Percentiles rank a stretch among this genome's conserved stretches.
Conservation (phyloP, 805 yeast species). For the Vanderwaltozyma verrucispora region DNA sequence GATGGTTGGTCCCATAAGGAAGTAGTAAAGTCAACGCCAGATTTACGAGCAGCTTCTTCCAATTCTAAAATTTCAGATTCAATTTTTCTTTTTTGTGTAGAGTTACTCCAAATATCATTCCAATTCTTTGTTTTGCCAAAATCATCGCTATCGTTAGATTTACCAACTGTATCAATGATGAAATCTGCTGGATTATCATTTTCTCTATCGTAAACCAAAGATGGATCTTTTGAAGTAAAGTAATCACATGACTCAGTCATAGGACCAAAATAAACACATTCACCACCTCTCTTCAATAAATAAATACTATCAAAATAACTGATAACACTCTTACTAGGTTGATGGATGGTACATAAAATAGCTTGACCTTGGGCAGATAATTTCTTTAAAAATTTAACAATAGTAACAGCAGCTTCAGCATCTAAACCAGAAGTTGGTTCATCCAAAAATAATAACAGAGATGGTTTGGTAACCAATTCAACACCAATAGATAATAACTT, state of each 20-base stretch:
- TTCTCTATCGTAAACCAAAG: conserved; percentile 40
- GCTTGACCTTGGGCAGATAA: conserved; percentile 80
- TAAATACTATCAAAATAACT: conserved; percentile 50
- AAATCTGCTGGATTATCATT: conserved; percentile 69
- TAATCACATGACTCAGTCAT: conserved; percentile 46
- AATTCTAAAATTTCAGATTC: conserved; percentile 4
- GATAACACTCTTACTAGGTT: conserved; percentile 67
- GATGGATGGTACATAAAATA: conserved; percentile 88
- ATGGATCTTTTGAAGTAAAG: conserved; percentile 45
- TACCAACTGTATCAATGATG: conserved; percentile 61
- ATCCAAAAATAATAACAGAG: conserved; percentile 69
- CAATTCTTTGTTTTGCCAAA: conserved; percentile 9
- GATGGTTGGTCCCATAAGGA: conserved; percentile 28
- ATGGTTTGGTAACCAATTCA: conserved; percentile 83
- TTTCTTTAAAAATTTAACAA: conserved; percentile 71
- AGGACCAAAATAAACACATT: conserved; percentile 65
- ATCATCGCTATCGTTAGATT: conserved; percentile 34
- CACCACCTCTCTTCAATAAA: conserved; percentile 59
- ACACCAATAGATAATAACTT: conserved; percentile 89
- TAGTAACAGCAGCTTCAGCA: conserved; percentile 86
- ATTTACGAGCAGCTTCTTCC: conserved; percentile 11
- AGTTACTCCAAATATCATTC: conserved; percentile 16
- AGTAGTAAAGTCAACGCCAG: conserved; percentile 13
- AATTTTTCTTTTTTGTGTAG: conserved; percentile 8
- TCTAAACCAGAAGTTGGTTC: conserved; percentile 96